Evolutionary conservation across 805 yeast species (phyloP).

Genomic region (Ogataea ganodermae): DNA sequence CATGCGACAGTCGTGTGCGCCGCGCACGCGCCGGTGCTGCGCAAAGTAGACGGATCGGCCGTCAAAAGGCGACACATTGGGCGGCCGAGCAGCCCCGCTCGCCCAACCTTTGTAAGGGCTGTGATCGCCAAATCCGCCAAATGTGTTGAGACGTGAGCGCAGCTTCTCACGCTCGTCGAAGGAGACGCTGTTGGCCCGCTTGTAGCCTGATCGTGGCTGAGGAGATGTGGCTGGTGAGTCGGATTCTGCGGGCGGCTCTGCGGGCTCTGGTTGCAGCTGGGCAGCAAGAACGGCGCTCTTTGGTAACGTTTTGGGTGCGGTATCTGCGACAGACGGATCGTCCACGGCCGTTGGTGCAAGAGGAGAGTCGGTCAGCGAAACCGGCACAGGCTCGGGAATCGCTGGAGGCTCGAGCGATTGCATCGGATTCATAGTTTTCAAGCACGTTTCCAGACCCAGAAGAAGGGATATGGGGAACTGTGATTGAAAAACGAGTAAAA

Average conservation of each 20-base stretch:
- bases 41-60: constrained; percentile 23
- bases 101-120: not conserved
- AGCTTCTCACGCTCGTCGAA: constrained; percentile 32
- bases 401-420: constrained; percentile 6
- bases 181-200: constrained; percentile 33
- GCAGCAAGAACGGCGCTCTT: not conserved
- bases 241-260: not conserved
- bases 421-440: constrained; percentile 4
- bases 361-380: not conserved
- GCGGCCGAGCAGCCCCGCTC: no score
- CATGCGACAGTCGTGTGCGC: constrained; percentile 21
- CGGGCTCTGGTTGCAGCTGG: not conserved
- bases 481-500: no score
- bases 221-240: constrained; percentile 8
- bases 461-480: no score
- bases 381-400: constrained; percentile 4
- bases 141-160: constrained; percentile 28
- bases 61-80: constrained; percentile 31
- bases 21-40: constrained; percentile 19
- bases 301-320: not conserved
- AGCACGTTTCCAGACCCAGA: no score
- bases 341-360: not conserved
- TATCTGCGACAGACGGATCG: not conserved
- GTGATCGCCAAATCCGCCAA: constrained; percentile 4
- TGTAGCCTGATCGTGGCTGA: constrained; percentile 23